Conservation (phyloP, 192 early-diverging fungal genomes). For the Glomus cerebriforme region DNA sequence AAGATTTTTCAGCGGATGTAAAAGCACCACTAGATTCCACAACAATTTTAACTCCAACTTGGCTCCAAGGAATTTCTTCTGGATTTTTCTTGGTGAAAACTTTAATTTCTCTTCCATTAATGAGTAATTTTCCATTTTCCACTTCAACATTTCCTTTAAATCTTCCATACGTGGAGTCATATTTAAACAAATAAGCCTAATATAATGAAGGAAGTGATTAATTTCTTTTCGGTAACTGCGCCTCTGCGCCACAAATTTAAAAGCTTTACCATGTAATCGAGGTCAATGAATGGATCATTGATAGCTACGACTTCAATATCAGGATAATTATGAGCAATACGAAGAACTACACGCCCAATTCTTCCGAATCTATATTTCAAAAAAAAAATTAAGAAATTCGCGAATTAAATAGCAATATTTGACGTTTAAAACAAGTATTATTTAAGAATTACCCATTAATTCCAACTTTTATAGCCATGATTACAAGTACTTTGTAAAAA, state of each 20-base stretch:
- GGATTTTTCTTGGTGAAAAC: conserved; percentile 80
- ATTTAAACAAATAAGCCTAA: conserved; percentile 91
- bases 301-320: conserved; percentile 84
- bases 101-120: conserved; percentile 81
- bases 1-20: conserved; percentile 86
- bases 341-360: conserved; percentile 96
- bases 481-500: not conserved
- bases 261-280: conserved; percentile 84
- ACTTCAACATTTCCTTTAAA: conserved; percentile 71
- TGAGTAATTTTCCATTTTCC: conserved; percentile 83
- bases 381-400: not conserved
- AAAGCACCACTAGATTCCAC: conserved; percentile 99
- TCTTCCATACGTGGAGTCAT: conserved; percentile 97
- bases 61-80: conserved; percentile 87
- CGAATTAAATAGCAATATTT: not conserved
- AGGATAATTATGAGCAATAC: conserved; percentile 76
- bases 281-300: conserved; percentile 97
- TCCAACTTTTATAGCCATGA: conserved; percentile 50
- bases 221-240: not conserved
- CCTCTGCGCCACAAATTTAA: not conserved
- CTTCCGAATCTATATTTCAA: conserved; percentile 77
- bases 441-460: conserved; percentile 56
- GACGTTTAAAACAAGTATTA: not conserved
- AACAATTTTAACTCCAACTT: conserved; percentile 81
- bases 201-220: not conserved